Conservation (phyloP, 2,329 filamentous ascomycete genomes). For the Aspergillus aculeatus region DNA sequence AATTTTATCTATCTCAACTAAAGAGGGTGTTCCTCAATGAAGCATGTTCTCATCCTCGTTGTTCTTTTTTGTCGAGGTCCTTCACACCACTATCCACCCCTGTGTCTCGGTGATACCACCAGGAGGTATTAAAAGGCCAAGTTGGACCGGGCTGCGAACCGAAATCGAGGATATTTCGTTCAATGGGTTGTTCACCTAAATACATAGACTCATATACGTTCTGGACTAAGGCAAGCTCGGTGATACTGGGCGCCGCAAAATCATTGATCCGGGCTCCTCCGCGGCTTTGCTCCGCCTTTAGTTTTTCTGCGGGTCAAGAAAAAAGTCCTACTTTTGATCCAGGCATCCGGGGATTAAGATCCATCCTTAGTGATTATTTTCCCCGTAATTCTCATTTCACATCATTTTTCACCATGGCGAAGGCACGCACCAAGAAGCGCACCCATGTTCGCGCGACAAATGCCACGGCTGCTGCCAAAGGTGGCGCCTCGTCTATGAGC, state of each 20-base stretch:
- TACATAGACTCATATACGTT: background rate
- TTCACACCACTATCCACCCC: conserved; percentile 75
- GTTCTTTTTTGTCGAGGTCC: conserved; percentile 67
- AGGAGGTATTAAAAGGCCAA: conserved; percentile 68
- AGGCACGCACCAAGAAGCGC: conserved; percentile 79
- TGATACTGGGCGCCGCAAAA: conserved; percentile 33
- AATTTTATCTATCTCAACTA: conserved; percentile 71
- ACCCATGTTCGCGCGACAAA: conserved; percentile 72
- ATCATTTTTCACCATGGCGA: conserved; percentile 62
- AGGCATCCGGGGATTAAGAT: conserved; percentile 11
- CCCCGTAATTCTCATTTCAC: background rate
- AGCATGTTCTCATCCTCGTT: conserved; percentile 45
- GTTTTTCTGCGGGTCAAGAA: conserved; percentile 36
- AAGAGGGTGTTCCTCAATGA: conserved; percentile 55
- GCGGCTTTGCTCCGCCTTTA: conserved; percentile 26
- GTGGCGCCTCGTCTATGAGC: conserved; percentile 61
- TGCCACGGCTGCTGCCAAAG: conserved; percentile 49
- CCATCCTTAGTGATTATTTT: conserved; percentile 1
- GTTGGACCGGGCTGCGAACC: too few species aligned
- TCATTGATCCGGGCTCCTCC: conserved; percentile 36
- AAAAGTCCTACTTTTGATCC: conserved; percentile 26
- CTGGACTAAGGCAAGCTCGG: background rate
- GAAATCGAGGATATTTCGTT: too few species aligned
- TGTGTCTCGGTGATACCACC: conserved; percentile 80
- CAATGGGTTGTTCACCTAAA: too few species aligned